Evolutionary conservation across 2,329 filamentous ascomycete genomes (phyloP).

Genomic region (Ophiostoma populinum): DNA sequence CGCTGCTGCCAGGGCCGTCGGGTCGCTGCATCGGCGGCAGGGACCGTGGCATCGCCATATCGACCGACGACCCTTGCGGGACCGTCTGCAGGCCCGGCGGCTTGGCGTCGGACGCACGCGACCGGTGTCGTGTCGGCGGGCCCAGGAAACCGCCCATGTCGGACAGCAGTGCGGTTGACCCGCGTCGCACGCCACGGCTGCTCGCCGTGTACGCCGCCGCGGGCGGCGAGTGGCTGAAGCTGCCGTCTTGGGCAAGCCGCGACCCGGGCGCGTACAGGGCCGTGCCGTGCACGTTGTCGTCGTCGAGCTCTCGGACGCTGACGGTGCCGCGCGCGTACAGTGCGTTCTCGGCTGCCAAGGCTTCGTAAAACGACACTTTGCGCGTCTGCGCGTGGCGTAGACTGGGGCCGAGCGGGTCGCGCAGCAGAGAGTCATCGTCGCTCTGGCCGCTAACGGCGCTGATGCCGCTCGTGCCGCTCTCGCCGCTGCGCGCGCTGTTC

Average conservation of each 20-base stretch:
- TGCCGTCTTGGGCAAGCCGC: too few species aligned
- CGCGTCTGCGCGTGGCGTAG: slow-evolving; percentile 25
- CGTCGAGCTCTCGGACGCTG: slow-evolving; percentile 42
- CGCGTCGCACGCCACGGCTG: slow-evolving; percentile 28
- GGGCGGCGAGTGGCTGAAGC: slow-evolving; percentile 22
- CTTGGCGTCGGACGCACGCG: background rate
- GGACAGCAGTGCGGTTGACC: slow-evolving; percentile 39
- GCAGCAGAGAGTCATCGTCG: slow-evolving; percentile 28
- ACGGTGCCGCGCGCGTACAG: slow-evolving; percentile 52
- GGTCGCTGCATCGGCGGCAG: too few species aligned
- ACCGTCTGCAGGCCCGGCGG: slow-evolving; percentile 23
- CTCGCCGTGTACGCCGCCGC: slow-evolving; percentile 24
- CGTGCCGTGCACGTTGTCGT: slow-evolving; percentile 11
- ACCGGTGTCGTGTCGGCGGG: slow-evolving; percentile 15
- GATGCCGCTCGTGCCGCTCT: slow-evolving; percentile 16
- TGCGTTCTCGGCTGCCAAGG: slow-evolving; percentile 61
- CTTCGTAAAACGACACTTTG: slow-evolving; percentile 68
- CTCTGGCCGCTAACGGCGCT: slow-evolving; percentile 19
- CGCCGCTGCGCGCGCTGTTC: slow-evolving; percentile 17
- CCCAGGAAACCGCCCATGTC: slow-evolving; percentile 38
- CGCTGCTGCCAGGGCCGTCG: background rate
- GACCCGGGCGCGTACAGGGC: too few species aligned
- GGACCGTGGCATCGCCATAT: too few species aligned
- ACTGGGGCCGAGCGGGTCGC: slow-evolving; percentile 19
- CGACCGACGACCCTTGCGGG: too few species aligned